Percentiles rank a stretch among this genome's conserved stretches.
phyloP scores from a whole-genome alignment of 75 land plant species.

The Pinus albicaulis region DNA sequence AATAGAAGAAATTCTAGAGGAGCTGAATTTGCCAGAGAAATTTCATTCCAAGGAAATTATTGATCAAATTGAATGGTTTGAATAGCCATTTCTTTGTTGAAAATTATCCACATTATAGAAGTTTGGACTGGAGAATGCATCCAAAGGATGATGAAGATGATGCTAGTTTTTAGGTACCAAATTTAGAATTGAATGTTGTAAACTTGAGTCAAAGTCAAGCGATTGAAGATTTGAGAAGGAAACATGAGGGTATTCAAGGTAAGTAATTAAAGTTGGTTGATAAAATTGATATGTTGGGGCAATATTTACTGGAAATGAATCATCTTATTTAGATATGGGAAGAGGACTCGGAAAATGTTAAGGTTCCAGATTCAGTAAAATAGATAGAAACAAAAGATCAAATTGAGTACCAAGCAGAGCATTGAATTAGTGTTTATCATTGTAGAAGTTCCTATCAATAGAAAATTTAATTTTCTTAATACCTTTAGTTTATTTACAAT shows the following conservation, averaged over 20 bases:
- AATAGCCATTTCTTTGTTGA: constrained; percentile 31
- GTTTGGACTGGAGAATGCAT: constrained; percentile 47
- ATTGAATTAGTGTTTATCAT: constrained; percentile 47
- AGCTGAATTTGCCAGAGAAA: too few relatives aligned
- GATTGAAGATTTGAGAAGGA: too few relatives aligned
- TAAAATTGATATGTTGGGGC: constrained; percentile 80
- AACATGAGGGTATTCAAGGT: constrained; percentile 50
- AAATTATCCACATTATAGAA: constrained; percentile 21
- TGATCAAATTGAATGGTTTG: constrained; percentile 77
- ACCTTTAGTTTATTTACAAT: too few relatives aligned
- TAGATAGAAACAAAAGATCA: constrained; percentile 66
- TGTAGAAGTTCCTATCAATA: too few relatives aligned
- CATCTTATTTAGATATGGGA: too few relatives aligned
- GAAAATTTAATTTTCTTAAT: too few relatives aligned
- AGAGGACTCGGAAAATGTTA: constrained; percentile 42
- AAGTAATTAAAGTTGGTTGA: constrained; percentile 69
- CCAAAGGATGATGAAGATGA: too few relatives aligned
- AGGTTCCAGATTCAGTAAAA: constrained; percentile 42
- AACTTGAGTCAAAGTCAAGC: too few relatives aligned
- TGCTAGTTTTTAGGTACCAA: too few relatives aligned
- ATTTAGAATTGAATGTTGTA: too few relatives aligned
- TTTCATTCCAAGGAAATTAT: too few relatives aligned
- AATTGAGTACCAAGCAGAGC: constrained; percentile 65
- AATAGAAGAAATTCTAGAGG: too few relatives aligned
- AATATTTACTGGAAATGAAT: constrained; percentile 71